A percentile compares a stretch with the other conserved stretches of the same genome.
phyloP scores from a whole-genome alignment of 805 yeast genomes.

The Yamadazyma akitaensis region DNA sequence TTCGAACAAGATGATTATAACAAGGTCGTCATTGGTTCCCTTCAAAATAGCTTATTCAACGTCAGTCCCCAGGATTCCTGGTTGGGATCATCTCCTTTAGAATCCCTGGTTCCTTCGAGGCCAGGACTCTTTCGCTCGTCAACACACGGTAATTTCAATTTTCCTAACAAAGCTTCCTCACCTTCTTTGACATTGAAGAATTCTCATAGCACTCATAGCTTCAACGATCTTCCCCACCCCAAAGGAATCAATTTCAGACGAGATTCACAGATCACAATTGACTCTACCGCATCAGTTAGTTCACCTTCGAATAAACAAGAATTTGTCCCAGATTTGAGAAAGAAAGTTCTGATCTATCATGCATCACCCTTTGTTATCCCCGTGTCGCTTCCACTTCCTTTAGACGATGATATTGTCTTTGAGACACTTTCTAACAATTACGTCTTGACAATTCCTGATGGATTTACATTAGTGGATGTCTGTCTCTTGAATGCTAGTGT shows the following conservation, averaged over 20 bases:
- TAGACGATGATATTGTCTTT: slow-evolving; percentile 43
- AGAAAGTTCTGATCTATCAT: slow-evolving; percentile 14
- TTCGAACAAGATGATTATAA: slow-evolving; percentile 12
- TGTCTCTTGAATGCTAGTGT: slow-evolving; percentile 57
- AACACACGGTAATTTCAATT: slow-evolving; percentile 5
- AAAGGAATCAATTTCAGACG: slow-evolving; percentile 18
- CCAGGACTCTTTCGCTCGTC: slow-evolving; percentile 14
- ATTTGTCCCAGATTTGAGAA: slow-evolving; percentile 5
- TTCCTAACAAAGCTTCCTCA: slow-evolving; percentile 5
- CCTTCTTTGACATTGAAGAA: slow-evolving; percentile 17
- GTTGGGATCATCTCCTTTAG: slow-evolving; percentile 11
- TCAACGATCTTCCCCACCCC: slow-evolving; percentile 5
- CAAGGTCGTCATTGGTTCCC: slow-evolving; percentile 13
- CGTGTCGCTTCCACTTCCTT: slow-evolving; percentile 39
- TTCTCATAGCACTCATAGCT: slow-evolving; percentile 9
- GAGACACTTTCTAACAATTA: slow-evolving; percentile 50
- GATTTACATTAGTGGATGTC: slow-evolving; percentile 49
- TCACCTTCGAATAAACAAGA: slow-evolving; percentile 13
- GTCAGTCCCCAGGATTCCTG: slow-evolving; percentile 6
- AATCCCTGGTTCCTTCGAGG: slow-evolving; percentile 1
- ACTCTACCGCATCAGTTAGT: slow-evolving; percentile 21
- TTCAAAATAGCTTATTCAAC: neutral
- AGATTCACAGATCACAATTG: slow-evolving; percentile 36
- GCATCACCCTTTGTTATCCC: slow-evolving; percentile 40
- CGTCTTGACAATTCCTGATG: slow-evolving; percentile 44